Evolutionary conservation across 1,284 basidiomycete species (phyloP).

Genomic region (Naganishia albida): DNA sequence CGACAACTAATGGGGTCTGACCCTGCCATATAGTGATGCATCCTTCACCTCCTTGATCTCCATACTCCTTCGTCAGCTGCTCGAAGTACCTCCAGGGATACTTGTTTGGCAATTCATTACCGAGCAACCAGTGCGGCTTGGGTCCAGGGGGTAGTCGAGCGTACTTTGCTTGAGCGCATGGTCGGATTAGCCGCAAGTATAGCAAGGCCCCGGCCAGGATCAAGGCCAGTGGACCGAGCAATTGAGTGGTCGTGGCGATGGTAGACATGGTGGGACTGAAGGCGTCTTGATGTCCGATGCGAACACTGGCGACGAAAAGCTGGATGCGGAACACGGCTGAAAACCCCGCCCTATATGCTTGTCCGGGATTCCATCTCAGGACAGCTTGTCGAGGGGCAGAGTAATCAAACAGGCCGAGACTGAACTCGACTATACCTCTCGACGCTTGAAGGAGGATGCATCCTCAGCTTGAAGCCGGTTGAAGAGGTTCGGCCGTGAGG

Average conservation of each 20-base stretch:
- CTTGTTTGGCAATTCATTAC: conserved; percentile 13
- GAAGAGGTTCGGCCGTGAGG: conserved; percentile 1
- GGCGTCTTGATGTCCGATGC: neutral
- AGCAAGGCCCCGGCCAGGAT: neutral
- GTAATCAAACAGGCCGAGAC: no score
- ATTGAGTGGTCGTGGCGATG: neutral
- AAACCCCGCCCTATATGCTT: no score
- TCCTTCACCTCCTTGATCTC: conserved; percentile 23
- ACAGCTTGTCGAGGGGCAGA: no score
- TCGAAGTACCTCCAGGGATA: conserved; percentile 26
- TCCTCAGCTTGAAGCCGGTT: neutral
- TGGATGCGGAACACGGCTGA: no score
- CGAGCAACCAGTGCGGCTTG: conserved; percentile 25
- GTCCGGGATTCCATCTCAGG: no score
- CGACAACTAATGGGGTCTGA: conserved; percentile 19
- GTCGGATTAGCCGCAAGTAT: conserved; percentile 1
- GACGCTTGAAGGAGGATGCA: neutral
- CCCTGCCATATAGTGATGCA: conserved; percentile 26
- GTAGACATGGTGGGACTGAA: neutral
- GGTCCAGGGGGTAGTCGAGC: conserved; percentile 22
- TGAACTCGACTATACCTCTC: no score
- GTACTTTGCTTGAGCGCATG: conserved; percentile 4
- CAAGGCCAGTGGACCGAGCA: neutral
- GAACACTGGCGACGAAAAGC: no score
- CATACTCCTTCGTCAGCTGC: conserved; percentile 21